These are phyloP conservation scores for Annulohypoxylon maeteangense DNA, from an alignment of 495 filamentous ascomycete genomes.

Conservation along the genomic window DNA sequence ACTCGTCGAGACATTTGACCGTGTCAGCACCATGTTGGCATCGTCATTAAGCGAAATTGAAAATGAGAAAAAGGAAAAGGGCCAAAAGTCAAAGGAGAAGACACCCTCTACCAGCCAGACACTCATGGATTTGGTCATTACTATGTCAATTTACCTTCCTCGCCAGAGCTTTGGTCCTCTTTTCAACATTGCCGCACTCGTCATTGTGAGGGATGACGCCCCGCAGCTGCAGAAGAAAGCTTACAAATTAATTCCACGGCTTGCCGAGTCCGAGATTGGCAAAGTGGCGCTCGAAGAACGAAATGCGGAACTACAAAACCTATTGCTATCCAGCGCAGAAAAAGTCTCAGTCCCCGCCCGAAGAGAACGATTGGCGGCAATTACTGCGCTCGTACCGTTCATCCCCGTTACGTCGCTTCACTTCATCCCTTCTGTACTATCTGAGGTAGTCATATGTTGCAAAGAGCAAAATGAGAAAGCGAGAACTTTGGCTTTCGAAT, in stretches of 20 bases:
- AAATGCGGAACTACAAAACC: slow-evolving; percentile 76
- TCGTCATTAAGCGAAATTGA: slow-evolving; percentile 72
- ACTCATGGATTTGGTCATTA: slow-evolving; percentile 94
- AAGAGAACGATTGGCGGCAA: slow-evolving; percentile 83
- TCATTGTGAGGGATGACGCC: slow-evolving; percentile 80
- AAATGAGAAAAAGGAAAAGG: slow-evolving; percentile 70
- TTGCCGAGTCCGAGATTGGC: slow-evolving; percentile 82
- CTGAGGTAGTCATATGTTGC: slow-evolving; percentile 91
- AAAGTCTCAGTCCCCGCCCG: slow-evolving; percentile 86
- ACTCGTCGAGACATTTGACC: slow-evolving; percentile 84
- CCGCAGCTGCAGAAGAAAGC: slow-evolving; percentile 99
- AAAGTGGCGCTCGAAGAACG: slow-evolving; percentile 75
- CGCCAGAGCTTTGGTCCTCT: slow-evolving; percentile 80
- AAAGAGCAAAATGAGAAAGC: slow-evolving; percentile 98
- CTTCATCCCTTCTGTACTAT: slow-evolving; percentile 90
- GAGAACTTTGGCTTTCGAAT: slow-evolving; percentile 85
- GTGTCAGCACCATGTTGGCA: slow-evolving; percentile 85
- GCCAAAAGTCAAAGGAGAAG: slow-evolving; percentile 66
- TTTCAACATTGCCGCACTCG: slow-evolving; percentile 82
- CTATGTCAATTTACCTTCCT: slow-evolving; percentile 92
- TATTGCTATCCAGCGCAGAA: slow-evolving; percentile 79
- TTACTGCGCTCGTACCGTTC: slow-evolving; percentile 79
- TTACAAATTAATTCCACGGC: slow-evolving; percentile 93
- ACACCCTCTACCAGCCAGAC: slow-evolving; percentile 96
- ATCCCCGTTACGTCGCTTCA: slow-evolving; percentile 80